Conservation (phyloP, 1,284 basidiomycete species). For the Pholiota adiposa region DNA sequence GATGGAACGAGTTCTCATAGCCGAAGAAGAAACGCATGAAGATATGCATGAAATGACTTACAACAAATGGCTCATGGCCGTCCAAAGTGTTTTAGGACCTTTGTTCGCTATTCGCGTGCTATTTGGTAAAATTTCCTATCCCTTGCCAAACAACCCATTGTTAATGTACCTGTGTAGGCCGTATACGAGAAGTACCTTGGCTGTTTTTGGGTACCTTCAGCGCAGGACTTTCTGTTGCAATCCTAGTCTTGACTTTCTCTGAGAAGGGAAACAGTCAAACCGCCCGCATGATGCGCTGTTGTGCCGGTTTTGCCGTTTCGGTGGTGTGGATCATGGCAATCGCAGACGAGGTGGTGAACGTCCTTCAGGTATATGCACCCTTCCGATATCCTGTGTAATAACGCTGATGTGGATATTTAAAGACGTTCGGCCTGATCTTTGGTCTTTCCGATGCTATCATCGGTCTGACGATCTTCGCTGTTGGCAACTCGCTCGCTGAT, state of each 20-base stretch:
- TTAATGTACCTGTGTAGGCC: slow-evolving; percentile 44
- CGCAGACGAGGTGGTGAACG: slow-evolving; percentile 90
- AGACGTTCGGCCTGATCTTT: slow-evolving; percentile 93
- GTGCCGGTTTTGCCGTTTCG: slow-evolving; percentile 86
- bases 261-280: slow-evolving; percentile 62
- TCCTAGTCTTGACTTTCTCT: slow-evolving; percentile 65
- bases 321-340: slow-evolving; percentile 97
- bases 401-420: slow-evolving; percentile 8
- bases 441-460: slow-evolving; percentile 98
- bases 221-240: slow-evolving; percentile 57
- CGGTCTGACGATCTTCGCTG: slow-evolving; percentile 93
- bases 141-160: neutral
- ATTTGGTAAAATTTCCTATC: slow-evolving; percentile 58
- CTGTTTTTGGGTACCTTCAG: slow-evolving; percentile 59
- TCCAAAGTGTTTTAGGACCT: slow-evolving; percentile 82
- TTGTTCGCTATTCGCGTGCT: slow-evolving; percentile 76
- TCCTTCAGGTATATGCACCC: slow-evolving; percentile 68
- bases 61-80: slow-evolving; percentile 82
- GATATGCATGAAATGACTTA: slow-evolving; percentile 69
- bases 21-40: slow-evolving; percentile 68
- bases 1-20: slow-evolving; percentile 61
- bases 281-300: slow-evolving; percentile 77
- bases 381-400: neutral
- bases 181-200: slow-evolving; percentile 56
- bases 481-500: slow-evolving; percentile 96